These are phyloP conservation scores for Epichloe uncinata DNA, from an alignment of 2,329 filamentous ascomycete genomes.

Conservation along the genomic window DNA sequence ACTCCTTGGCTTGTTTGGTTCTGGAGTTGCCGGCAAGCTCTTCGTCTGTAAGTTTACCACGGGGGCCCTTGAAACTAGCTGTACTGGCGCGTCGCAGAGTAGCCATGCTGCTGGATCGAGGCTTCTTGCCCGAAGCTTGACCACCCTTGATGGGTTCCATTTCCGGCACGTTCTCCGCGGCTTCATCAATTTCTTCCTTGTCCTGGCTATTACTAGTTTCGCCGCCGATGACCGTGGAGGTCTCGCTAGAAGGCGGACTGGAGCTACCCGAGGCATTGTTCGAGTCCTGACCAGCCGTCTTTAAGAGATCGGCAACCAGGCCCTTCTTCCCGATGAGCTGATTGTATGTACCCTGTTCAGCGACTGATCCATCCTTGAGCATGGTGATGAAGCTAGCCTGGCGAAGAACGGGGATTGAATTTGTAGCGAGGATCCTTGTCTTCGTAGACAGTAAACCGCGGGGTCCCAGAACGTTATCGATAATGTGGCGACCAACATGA, in stretches of 20 bases:
- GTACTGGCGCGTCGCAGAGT: slow-evolving; percentile 85
- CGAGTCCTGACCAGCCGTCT: slow-evolving; percentile 52
- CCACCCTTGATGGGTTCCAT: slow-evolving; percentile 59
- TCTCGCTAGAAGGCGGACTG: slow-evolving; percentile 35
- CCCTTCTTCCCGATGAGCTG: slow-evolving; percentile 92
- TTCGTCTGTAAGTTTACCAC: slow-evolving; percentile 75
- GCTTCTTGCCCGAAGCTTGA: slow-evolving; percentile 34
- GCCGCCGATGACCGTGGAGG: slow-evolving; percentile 42
- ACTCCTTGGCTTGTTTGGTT: slow-evolving; percentile 78
- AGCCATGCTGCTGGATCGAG: slow-evolving; percentile 54
- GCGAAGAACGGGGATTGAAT: slow-evolving; percentile 80
- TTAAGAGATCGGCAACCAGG: slow-evolving; percentile 72
- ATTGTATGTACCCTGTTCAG: slow-evolving; percentile 80
- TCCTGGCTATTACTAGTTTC: slow-evolving; percentile 35
- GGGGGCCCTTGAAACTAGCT: slow-evolving; percentile 75
- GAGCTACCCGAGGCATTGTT: slow-evolving; percentile 30
- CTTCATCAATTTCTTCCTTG: slow-evolving; percentile 59
- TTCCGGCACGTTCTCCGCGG: slow-evolving; percentile 62
- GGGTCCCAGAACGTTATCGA: slow-evolving; percentile 81
- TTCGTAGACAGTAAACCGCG: slow-evolving; percentile 73
- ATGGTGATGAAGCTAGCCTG: slow-evolving; percentile 84
- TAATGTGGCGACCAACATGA: slow-evolving; percentile 88
- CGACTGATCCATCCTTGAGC: slow-evolving; percentile 67
- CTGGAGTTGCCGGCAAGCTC: slow-evolving; percentile 59
- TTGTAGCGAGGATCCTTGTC: slow-evolving; percentile 86